Conservation (phyloP, 2,329 filamentous ascomycete species). For the Rachicladosporium sp. region DNA sequence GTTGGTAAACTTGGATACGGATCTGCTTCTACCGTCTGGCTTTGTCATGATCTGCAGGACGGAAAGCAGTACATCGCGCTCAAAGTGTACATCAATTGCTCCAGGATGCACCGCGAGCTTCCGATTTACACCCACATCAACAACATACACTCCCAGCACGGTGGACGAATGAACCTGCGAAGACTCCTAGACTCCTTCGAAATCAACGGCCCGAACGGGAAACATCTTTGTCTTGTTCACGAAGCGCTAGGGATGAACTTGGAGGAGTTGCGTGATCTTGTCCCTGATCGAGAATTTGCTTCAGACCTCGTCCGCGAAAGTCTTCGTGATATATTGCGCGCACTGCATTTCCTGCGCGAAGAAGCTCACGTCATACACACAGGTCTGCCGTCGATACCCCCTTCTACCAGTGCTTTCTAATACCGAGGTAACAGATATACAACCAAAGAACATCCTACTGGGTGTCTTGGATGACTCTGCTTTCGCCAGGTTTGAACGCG, state of each 20-base stretch:
- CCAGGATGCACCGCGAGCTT: slow-evolving; percentile 21
- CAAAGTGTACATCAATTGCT: slow-evolving; percentile 24
- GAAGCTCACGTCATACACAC: slow-evolving; percentile 19
- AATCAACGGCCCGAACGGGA: slow-evolving; percentile 19
- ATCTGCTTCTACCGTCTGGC: slow-evolving; percentile 31
- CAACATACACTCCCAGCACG: slow-evolving; percentile 13
- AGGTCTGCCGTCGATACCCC: slow-evolving; percentile 7
- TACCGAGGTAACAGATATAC: slow-evolving; percentile 20
- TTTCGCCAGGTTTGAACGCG: slow-evolving; percentile 21
- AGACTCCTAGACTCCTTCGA: slow-evolving; percentile 26
- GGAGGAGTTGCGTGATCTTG: slow-evolving; percentile 22
- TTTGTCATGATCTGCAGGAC: slow-evolving; percentile 25
- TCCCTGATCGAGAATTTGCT: slow-evolving; percentile 4
- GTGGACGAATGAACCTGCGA: slow-evolving; percentile 22
- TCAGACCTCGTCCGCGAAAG: slow-evolving; percentile 7
- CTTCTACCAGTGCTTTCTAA: neutral
- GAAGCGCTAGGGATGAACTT: slow-evolving; percentile 29
- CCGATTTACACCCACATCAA: slow-evolving; percentile 20
- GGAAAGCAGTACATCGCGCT: slow-evolving; percentile 19
- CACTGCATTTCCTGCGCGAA: slow-evolving; percentile 17
- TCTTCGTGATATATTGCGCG: slow-evolving; percentile 16
- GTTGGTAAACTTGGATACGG: slow-evolving; percentile 35
- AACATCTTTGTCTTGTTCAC: slow-evolving; percentile 26
- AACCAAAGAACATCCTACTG: slow-evolving; percentile 27
- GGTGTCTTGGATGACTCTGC: slow-evolving; percentile 22